Evolutionary conservation across 164 flowering plant genomes (phyloP).

Genomic region (Vitis riparia): DNA sequence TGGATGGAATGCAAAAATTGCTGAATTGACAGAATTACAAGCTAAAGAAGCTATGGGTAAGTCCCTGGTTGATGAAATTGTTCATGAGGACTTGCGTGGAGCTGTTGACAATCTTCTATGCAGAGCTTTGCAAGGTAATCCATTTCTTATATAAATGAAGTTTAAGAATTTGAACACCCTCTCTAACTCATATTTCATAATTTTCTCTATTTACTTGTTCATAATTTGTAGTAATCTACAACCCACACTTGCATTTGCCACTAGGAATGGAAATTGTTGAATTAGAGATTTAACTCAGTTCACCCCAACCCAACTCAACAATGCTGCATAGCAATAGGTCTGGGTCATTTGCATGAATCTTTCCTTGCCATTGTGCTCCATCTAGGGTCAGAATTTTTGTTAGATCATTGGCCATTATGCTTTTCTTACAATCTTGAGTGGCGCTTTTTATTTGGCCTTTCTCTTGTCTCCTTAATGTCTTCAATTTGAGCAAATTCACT

Average conservation of each 20-base stretch:
- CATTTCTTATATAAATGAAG: background rate
- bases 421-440: background rate
- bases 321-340: too few relatives aligned
- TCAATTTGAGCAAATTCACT: background rate
- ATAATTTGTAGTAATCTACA: too few relatives aligned
- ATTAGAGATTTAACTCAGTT: too few relatives aligned
- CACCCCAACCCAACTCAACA: too few relatives aligned
- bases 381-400: background rate
- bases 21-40: conserved; percentile 58
- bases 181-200: background rate
- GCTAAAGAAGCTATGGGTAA: conserved; percentile 55
- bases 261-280: too few relatives aligned
- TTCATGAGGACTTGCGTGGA: conserved; percentile 42
- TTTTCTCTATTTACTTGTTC: too few relatives aligned
- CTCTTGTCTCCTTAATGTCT: background rate
- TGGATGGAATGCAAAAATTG: conserved; percentile 64
- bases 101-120: conserved; percentile 30
- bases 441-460: background rate
- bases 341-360: too few relatives aligned
- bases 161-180: background rate
- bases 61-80: conserved; percentile 44
- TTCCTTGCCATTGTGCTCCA: too few relatives aligned
- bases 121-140: conserved; percentile 53
- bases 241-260: too few relatives aligned
- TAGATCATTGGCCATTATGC: background rate